Evolutionary conservation across 768 basidiomycete genomes (phyloP).

Genomic region (Arthromyces matolae): DNA sequence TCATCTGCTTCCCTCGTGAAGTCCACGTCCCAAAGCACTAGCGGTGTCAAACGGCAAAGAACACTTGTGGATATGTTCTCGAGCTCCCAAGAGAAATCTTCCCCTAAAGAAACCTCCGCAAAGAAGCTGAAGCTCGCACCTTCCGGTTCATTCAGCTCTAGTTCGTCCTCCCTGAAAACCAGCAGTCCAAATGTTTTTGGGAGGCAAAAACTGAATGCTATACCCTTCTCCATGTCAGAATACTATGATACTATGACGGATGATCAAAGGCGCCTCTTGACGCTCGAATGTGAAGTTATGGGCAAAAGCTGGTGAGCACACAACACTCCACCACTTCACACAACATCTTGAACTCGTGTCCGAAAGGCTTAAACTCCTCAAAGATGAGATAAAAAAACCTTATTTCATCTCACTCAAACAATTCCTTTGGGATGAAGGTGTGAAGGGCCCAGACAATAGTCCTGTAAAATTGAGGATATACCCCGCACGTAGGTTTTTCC

Average conservation of each 20-base stretch:
- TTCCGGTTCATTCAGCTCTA: conserved; percentile 19
- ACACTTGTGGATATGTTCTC: conserved; percentile 66
- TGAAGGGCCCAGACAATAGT: conserved; percentile 47
- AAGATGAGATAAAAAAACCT: conserved; percentile 70
- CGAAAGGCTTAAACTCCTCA: conserved; percentile 67
- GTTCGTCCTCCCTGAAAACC: conserved; percentile 15
- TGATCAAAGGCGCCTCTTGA: conserved; percentile 53
- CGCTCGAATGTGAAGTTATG: conserved; percentile 70
- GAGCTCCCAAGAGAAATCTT: conserved; percentile 22
- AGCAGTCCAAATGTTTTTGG: conserved; percentile 14
- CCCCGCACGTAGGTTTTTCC: conserved; percentile 59
- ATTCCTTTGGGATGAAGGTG: conserved; percentile 65
- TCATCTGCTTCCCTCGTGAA: conserved; percentile 2
- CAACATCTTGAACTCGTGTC: conserved; percentile 7
- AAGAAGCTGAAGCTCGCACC: conserved; percentile 47
- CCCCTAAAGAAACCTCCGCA: conserved; percentile 25
- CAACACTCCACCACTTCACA: background rate
- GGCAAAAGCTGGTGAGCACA: conserved; percentile 62
- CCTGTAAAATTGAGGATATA: conserved; percentile 57
- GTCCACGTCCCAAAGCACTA: conserved; percentile 7
- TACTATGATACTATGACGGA: conserved; percentile 53
- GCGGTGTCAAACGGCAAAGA: conserved; percentile 48
- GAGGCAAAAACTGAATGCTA: conserved; percentile 48
- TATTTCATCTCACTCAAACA: conserved; percentile 74
- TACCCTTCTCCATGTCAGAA: conserved; percentile 61